Evolutionary conservation across 805 yeast genomes (phyloP), one percentile per base, ranked within the genome.

Genomic region (Ogataea pini): DNA sequence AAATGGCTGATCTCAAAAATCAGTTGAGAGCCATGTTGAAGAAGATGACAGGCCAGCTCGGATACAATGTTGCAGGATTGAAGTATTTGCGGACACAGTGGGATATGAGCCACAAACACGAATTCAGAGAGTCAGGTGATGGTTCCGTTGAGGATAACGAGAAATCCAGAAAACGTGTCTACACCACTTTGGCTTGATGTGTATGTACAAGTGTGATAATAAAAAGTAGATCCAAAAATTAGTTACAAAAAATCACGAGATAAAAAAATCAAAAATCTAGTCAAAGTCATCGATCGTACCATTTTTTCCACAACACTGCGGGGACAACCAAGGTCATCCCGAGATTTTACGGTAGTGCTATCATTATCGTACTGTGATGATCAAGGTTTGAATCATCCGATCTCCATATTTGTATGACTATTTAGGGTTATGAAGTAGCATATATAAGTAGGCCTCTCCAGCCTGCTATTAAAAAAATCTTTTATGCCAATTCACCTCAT

Each of bases 11-110:
- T 22, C 86, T 92, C 38, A 85, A 85, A 59, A 64, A 65, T 7
- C 80, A 80, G 55, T 71, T 94, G 47, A 76, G 96, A 52, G 57
- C 47, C 0, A 79, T 80, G 46, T 71, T 94, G 44, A 68, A 70
- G 40, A 58, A 63, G 3, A 80, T 80, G 17, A 72, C 78, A 13
- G 72, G 76, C 39, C 84, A 79, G 50, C 73, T 94, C 39, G 98
- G 97, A 8, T 84, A 78, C 71, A 94, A 94, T 61, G 73, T 89
- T 16, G 91, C 87, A 52, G 97, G 96, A 3, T 72, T 94, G 64
- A 80, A 78, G 57, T 86, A 80, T 58, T 67, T 87, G 50, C 83
- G 82, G 62, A 79, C 76, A 37, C 89, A 86, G 65, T 91, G 97
- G 96, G 80, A 81, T 50, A 67, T 83, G 61, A 76, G 74, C 36